Evolutionary conservation across 768 basidiomycete genomes (phyloP).

Genomic region (Clavulina sp.): DNA sequence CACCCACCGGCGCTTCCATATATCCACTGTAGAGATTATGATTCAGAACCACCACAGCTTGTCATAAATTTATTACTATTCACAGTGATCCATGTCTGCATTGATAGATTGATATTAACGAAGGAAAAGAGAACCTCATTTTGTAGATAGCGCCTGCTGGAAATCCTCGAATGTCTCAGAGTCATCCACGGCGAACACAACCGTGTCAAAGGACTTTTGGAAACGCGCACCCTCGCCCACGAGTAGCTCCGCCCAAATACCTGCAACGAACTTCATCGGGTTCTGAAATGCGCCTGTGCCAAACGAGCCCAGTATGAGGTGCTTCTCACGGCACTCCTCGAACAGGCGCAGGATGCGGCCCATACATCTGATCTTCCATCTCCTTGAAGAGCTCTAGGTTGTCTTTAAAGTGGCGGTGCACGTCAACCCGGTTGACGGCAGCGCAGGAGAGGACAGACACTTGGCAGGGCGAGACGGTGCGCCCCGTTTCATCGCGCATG

Average conservation of each 20-base stretch:
- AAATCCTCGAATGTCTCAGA: slow-evolving; percentile 30
- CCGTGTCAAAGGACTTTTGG: slow-evolving; percentile 35
- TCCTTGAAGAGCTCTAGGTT: slow-evolving; percentile 17
- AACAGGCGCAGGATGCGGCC: slow-evolving; percentile 46
- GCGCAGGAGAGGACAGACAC: slow-evolving; percentile 54
- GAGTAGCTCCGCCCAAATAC: slow-evolving; percentile 47
- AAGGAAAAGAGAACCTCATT: no score
- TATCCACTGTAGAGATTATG: no score
- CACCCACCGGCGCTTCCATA: no score
- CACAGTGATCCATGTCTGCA: no score
- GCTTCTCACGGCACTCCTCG: slow-evolving; percentile 37
- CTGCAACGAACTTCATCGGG: slow-evolving; percentile 37
- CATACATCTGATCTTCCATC: slow-evolving; percentile 48
- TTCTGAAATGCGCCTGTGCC: slow-evolving; percentile 68
- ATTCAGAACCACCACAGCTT: no score
- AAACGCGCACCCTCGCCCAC: slow-evolving; percentile 34
- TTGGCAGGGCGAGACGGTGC: slow-evolving; percentile 36
- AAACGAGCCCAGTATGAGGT: slow-evolving; percentile 55
- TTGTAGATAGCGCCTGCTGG: slow-evolving; percentile 21
- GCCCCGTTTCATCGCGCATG: slow-evolving; percentile 46
- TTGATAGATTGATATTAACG: no score
- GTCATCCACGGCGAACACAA: slow-evolving; percentile 52
- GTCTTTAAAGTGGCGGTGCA: slow-evolving; percentile 18
- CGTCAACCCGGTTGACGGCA: slow-evolving; percentile 56
- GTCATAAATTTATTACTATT: no score